Percentiles rank a stretch among this genome's conserved stretches.
Evolutionary conservation across 306 rosid species (phyloP).

Genomic region (Datisca glomerata): DNA sequence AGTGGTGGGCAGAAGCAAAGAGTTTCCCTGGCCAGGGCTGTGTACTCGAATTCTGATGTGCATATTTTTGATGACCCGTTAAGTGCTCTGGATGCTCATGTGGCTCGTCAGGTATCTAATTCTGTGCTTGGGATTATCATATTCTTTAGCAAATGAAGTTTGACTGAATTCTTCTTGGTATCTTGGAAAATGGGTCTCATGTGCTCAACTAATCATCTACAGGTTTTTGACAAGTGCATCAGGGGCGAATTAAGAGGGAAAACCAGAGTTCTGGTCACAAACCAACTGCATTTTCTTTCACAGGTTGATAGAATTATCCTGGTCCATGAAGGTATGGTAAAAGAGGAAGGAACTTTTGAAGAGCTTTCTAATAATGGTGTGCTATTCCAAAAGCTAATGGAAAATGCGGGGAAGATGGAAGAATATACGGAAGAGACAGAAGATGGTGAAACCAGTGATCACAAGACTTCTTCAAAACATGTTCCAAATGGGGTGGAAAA

Average conservation of each 20-base stretch:
- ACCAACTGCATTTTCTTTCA: constrained; percentile 88
- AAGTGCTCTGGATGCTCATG: constrained; percentile 91
- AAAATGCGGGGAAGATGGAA: constrained; percentile 89
- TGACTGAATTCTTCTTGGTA: neutral
- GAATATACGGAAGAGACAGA: constrained; percentile 34
- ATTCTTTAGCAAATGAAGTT: constrained; percentile 8
- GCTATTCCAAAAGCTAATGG: constrained; percentile 86
- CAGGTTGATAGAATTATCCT: constrained; percentile 76
- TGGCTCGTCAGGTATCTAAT: constrained; percentile 73
- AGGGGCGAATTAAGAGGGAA: constrained; percentile 68
- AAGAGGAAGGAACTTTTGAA: constrained; percentile 86
- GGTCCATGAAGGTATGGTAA: constrained; percentile 68
- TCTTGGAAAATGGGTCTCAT: constrained; percentile 6
- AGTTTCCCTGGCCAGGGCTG: constrained; percentile 86
- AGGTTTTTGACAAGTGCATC: constrained; percentile 86
- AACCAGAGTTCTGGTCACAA: constrained; percentile 87
- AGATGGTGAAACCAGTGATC: constrained; percentile 23
- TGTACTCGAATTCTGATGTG: constrained; percentile 71
- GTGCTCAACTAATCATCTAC: constrained; percentile 9
- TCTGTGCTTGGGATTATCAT: constrained; percentile 77
- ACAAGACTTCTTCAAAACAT: constrained; percentile 16
- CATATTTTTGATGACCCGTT: constrained; percentile 88
- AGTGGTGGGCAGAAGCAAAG: constrained; percentile 98
- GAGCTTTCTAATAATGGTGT: constrained; percentile 57
- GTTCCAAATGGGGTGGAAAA: constrained; percentile 24